Evolutionary conservation across 2,329 filamentous ascomycete species (phyloP).

Genomic region (Cyanodermella asteris): DNA sequence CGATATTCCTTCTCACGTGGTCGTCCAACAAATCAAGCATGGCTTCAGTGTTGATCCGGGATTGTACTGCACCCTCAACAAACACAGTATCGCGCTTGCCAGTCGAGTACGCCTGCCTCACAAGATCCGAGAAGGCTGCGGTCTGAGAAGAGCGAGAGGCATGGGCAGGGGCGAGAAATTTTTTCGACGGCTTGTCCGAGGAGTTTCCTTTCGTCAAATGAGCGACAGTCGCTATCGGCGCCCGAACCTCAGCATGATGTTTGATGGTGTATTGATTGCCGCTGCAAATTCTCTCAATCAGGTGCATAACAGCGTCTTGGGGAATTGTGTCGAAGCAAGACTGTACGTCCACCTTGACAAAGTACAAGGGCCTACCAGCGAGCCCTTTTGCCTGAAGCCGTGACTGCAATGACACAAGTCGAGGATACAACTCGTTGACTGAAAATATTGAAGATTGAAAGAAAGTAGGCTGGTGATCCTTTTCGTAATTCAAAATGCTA

Average conservation of each 20-base stretch:
- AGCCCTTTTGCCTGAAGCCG: slow-evolving; percentile 18
- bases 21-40: slow-evolving; percentile 51
- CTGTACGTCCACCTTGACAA: slow-evolving; percentile 81
- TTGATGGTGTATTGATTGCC: slow-evolving; percentile 45
- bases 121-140: slow-evolving; percentile 22
- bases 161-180: slow-evolving; percentile 33
- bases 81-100: slow-evolving; percentile 51
- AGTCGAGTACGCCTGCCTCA: slow-evolving; percentile 11
- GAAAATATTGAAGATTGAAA: slow-evolving; percentile 70
- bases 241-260: slow-evolving; percentile 52
- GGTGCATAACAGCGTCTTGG: slow-evolving; percentile 45
- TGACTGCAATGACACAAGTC: slow-evolving; percentile 47
- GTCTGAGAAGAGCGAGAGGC: no score
- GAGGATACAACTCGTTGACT: slow-evolving; percentile 55
- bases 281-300: slow-evolving; percentile 38
- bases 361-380: slow-evolving; percentile 37
- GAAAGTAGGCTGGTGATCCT: slow-evolving; percentile 30
- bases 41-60: slow-evolving; percentile 31
- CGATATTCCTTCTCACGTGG: slow-evolving; percentile 66
- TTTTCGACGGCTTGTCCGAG: slow-evolving; percentile 13
- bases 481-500: slow-evolving; percentile 58
- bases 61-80: slow-evolving; percentile 43
- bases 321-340: slow-evolving; percentile 92
- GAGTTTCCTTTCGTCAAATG: slow-evolving; percentile 4
- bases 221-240: no score